Base-by-base conservation (phyloP, 768 basidiomycete species). In the Russula brevipes region DNA sequence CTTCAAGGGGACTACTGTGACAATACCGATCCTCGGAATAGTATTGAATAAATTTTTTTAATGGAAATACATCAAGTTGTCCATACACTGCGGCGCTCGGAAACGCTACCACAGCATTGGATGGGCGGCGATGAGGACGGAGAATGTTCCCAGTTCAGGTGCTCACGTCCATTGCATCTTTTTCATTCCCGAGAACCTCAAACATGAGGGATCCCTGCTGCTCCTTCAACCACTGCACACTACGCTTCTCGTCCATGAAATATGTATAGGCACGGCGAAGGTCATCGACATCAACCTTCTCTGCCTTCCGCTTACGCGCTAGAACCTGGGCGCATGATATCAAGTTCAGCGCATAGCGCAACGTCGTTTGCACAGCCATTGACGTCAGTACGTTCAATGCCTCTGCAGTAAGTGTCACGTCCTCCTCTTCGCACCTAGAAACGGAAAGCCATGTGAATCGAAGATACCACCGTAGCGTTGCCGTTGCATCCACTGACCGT, bases 241-340 rank as follows among this genome's bases (percentile, higher is more conserved):
- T 93, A 66, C 93, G 79, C 74, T 92, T 92, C 76, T 94, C 92
- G 72, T 96, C 94, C 82, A 93, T 88, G 74, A 96, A 96, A 71
- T 91, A 94, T 36, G 79, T 82, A 73, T 98, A 98, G 2, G 87
- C 91, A 58, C 88, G 79, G 54, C 89, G 77, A 38, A 98, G 79
- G 73, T 98, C 96, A 54, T 89, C 86, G 0, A 91, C 88, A 45
- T 88, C 91, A 10, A 98, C 94, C 38, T 80, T 78, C 58, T 87
- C 86, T 9, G 83, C 79, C 68, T 92, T 94, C 36, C 96, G 84
- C 70, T 93, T 88, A 65, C 84, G 81, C 6, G 96, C 90, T 17
- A 96, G 78, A 50, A 97, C 84, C 67, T 91, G 86, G 0, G 90
- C 91, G 53, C 93, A 94, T 1, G 95, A 94, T 66, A 99, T 98